Evolutionary conservation across 192 early-diverging fungal species (phyloP), one percentile per base, ranked within the genome.

Genomic region (Paraglomus brasilianum): DNA sequence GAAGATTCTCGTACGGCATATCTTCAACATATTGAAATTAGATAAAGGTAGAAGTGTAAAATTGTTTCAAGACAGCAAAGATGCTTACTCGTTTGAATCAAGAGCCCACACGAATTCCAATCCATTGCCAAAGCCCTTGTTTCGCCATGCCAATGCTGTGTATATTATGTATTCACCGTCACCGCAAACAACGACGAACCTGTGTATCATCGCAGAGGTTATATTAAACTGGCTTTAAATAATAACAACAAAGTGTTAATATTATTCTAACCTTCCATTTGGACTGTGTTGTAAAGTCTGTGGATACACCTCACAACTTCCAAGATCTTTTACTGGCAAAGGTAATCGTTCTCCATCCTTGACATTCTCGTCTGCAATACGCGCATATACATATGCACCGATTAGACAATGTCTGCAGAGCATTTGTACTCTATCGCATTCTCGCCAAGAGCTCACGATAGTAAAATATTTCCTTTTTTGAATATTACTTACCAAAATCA

Each of bases 131-230:
- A 98, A 99, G 60, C 88, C 89, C 87, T 99, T 99, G 87, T 99
- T 99, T 75, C 97, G 85, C 97, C 97, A 99, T 7, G 97, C 95
- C 22, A 99, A 85, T 6, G 97, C 97, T 15, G 97, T 99, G 80
- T 99, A 99, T 72, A 99, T 98, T 66, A 99, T 99, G 76, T 95
- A 99, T 82, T 99, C 97, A 52, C 95, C 95, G 74, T 99, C 96
- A 41, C 97, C 97, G 72, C 95, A 97, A 10, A 98, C 97, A 17
- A 96, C 97, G 19, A 97, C 96, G 80, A 99, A 99, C 55, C 78
- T 75, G 15, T 24, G 51, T 30, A 30, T 30, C 30, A 30, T 30
- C 30, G 30, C 3, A 30, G 30, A 30, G 30, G 30, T 30, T 30
- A 30, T 1, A 30, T 30, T 30, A 30, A 30, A 30, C 3, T 2